Conservation (phyloP, 495 filamentous ascomycete genomes). For the Tuber microsphaerosporum region DNA sequence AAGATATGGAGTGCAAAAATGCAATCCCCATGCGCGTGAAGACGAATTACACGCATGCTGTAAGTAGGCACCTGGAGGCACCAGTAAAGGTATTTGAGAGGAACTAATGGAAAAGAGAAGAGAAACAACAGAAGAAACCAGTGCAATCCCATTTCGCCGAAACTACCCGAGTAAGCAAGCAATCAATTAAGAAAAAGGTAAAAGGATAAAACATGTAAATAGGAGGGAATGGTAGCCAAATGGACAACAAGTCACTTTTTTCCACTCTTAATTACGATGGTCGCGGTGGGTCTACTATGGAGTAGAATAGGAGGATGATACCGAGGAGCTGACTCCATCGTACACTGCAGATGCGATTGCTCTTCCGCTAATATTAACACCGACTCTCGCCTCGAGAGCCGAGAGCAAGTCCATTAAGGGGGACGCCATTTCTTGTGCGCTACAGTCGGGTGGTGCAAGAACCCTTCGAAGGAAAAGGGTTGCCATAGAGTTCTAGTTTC, state of each 20-base stretch:
- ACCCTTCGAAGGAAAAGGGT: constrained; percentile 33
- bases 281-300: constrained; percentile 1
- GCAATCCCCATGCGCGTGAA: not conserved
- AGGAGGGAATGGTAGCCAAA: not conserved
- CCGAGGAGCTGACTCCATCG: constrained; percentile 15
- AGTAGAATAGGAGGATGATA: constrained; percentile 28
- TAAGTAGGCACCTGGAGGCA: not conserved
- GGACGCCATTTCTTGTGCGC: constrained; percentile 8
- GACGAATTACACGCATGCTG: not conserved
- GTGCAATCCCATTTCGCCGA: constrained; percentile 18
- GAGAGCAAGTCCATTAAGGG: constrained; percentile 27
- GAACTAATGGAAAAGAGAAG: constrained; percentile 13
- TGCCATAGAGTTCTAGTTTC: constrained; percentile 36
- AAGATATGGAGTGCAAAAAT: constrained; percentile 12
- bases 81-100: not conserved
- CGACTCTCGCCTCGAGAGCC: constrained; percentile 29
- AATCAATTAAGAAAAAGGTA: not conserved
- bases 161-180: constrained; percentile 19
- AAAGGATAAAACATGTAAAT: not conserved
- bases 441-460: constrained; percentile 9
- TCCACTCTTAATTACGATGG: not conserved
- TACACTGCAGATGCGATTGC: constrained; percentile 2
- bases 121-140: constrained; percentile 20
- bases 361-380: constrained; percentile 11
- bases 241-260: not conserved